Percentiles rank a stretch among this genome's conserved stretches.
These are phyloP conservation scores for Anthracocystis panici-leucophaei DNA, from an alignment of 1,284 basidiomycete species.

Conservation along the genomic window DNA sequence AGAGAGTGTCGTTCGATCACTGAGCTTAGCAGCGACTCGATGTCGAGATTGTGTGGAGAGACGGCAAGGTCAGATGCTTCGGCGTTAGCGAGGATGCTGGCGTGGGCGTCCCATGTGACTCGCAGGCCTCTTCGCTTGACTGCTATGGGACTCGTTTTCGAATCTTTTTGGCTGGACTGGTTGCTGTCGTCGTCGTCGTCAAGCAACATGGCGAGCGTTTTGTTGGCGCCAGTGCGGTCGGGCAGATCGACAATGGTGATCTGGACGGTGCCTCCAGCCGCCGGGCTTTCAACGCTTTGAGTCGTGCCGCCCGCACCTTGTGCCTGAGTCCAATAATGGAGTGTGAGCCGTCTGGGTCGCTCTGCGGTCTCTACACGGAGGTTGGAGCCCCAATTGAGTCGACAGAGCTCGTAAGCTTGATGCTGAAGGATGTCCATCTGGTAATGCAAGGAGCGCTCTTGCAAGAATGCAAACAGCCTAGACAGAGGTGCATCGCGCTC, in stretches of 20 bases:
- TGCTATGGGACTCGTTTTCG: background rate
- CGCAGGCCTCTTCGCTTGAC: slow-evolving; percentile 36
- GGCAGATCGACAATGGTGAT: slow-evolving; percentile 43
- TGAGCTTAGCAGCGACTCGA: slow-evolving; percentile 33
- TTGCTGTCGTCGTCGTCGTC: slow-evolving; percentile 21
- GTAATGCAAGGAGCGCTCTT: slow-evolving; percentile 62
- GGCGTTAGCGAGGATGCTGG: slow-evolving; percentile 29
- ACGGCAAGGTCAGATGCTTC: slow-evolving; percentile 20
- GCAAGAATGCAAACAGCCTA: slow-evolving; percentile 57
- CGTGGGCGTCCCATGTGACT: slow-evolving; percentile 36
- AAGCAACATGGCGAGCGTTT: slow-evolving; percentile 31
- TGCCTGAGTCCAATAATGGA: slow-evolving; percentile 57
- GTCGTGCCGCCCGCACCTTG: slow-evolving; percentile 23
- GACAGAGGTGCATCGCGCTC: slow-evolving; percentile 47
- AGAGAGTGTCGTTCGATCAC: slow-evolving; percentile 35
- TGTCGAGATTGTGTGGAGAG: slow-evolving; percentile 31
- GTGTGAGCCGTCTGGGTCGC: slow-evolving; percentile 38
- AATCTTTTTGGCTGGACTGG: background rate
- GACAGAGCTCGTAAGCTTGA: slow-evolving; percentile 57
- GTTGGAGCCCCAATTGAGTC: slow-evolving; percentile 58
- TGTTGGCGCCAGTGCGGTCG: slow-evolving; percentile 24
- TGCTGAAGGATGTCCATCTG: slow-evolving; percentile 65
- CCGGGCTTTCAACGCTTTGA: slow-evolving; percentile 19
- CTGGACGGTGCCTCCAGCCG: slow-evolving; percentile 38
- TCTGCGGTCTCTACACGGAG: slow-evolving; percentile 40